Conservation (phyloP, 495 filamentous ascomycete species). For the Lophiotrema nucula region DNA sequence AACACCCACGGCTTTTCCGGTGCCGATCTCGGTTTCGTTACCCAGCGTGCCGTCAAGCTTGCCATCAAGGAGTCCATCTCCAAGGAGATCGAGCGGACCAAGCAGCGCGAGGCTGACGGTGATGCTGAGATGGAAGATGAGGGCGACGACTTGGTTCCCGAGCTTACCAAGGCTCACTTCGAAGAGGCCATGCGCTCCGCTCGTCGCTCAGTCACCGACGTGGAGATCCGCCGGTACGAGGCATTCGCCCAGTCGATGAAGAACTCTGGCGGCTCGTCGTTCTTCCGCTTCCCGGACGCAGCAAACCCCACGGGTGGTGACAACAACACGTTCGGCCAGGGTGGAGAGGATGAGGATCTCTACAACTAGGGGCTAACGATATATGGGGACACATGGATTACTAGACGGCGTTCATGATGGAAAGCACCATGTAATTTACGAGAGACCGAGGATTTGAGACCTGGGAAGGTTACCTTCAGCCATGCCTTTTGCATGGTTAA, state of each 20-base stretch:
- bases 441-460: no score
- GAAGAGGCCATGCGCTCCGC: constrained; percentile 97
- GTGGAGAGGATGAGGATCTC: constrained; percentile 42
- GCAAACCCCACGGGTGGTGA: constrained; percentile 34
- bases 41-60: constrained; percentile 97
- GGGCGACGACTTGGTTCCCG: constrained; percentile 91
- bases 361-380: constrained; percentile 38
- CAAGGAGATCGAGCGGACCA: constrained; percentile 80
- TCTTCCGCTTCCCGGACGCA: constrained; percentile 88
- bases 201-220: constrained; percentile 88
- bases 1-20: constrained; percentile 99
- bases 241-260: constrained; percentile 99
- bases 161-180: constrained; percentile 94
- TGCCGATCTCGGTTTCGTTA: constrained; percentile 98
- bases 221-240: constrained; percentile 96
- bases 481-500: no score
- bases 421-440: no score
- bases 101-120: constrained; percentile 83
- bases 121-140: constrained; percentile 72
- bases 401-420: no score
- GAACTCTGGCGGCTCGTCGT: constrained; percentile 88
- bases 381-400: no score
- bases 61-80: constrained; percentile 98
- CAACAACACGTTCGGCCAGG: constrained; percentile 31
- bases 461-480: no score